These are phyloP conservation scores for Acer yangbiense DNA, from an alignment of 345 rosid species.

Conservation along the genomic window DNA sequence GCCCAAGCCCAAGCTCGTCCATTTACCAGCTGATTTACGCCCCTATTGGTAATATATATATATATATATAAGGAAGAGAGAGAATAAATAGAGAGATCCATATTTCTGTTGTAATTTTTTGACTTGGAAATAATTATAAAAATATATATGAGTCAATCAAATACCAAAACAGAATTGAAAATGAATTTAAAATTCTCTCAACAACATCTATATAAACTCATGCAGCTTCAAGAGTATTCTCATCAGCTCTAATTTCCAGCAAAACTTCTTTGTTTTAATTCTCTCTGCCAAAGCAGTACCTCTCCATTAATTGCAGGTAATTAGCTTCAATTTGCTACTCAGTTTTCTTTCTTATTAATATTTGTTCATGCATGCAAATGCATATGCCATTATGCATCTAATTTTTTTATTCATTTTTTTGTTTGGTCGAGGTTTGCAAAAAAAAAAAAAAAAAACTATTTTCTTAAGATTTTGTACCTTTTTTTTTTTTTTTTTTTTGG, in stretches of 20 bases:
- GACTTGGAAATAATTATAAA: neutral
- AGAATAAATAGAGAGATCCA: neutral
- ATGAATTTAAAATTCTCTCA: neutral
- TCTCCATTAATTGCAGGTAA: neutral
- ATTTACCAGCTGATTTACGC: too few relatives aligned
- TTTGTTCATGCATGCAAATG: neutral
- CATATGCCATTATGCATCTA: neutral
- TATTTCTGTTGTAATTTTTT: too few relatives aligned
- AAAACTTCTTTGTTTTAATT: neutral
- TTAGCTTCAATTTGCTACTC: neutral
- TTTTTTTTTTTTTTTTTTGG: too few relatives aligned
- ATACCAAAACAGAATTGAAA: neutral
- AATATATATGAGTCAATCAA: neutral
- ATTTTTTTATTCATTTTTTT: too few relatives aligned
- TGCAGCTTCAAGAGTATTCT: neutral
- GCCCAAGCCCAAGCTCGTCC: too few relatives aligned
- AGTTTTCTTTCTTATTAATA: too few relatives aligned
- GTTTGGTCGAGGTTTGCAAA: too few relatives aligned
- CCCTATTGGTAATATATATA: too few relatives aligned
- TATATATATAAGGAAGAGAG: too few relatives aligned
- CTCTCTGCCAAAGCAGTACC: neutral
- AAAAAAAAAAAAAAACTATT: too few relatives aligned
- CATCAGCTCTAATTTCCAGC: neutral
- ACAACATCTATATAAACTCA: neutral
- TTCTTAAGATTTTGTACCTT: too few relatives aligned